Evolutionary conservation across 768 basidiomycete species (phyloP), one percentile per base, ranked within the genome.

Genomic region (Suillus paluster): DNA sequence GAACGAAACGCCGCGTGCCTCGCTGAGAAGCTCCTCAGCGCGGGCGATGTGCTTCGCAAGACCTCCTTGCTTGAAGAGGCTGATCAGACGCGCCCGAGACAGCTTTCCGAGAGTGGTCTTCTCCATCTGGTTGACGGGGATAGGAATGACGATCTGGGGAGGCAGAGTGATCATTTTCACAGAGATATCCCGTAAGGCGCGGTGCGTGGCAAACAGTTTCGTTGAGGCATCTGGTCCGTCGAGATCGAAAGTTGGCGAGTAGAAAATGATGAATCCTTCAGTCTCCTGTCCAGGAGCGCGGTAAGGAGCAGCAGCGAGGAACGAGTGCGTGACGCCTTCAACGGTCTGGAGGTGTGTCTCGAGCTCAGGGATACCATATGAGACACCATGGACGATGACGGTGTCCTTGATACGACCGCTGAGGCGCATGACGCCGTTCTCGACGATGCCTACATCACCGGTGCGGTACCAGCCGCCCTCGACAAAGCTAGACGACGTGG

Each of bases 391-490:
- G 61, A 79, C 76, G 52, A 78, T 79, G 61, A 80, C 67, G 39
- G 69, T 73, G 52, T 78, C 77, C 63, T 79, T 80, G 63, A 78
- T 76, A 52, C 79, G 71, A 3, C 78, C 77, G 52, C 76, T 69
- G 23, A 80, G 66, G 48, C 70, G 72, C 58, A 82, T 69, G 59
- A 68, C 71, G 6, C 75, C 73, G 8, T 71, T 68, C 42, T 71
- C 63, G 12, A 83, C 67, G 38, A 74, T 68, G 3, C 80, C 84
- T 8, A 83, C 71, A 64, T 88, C 87, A 1, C 87, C 86, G n/a
- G 86, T 86, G 64, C 80, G 81, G 71, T 84, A 83, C 86, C 86
- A 88, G 7, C 82, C 77, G n/a, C 81, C 83, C 9, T 70, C 63
- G 0, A 78, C 77, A 63, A 88, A 83, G 34, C 81, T 78, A 36